A percentile compares a stretch with the other conserved stretches of the same genome.
phyloP scores from a whole-genome alignment of 2,329 filamentous ascomycete genomes.

The Tolypocladium inflatum region DNA sequence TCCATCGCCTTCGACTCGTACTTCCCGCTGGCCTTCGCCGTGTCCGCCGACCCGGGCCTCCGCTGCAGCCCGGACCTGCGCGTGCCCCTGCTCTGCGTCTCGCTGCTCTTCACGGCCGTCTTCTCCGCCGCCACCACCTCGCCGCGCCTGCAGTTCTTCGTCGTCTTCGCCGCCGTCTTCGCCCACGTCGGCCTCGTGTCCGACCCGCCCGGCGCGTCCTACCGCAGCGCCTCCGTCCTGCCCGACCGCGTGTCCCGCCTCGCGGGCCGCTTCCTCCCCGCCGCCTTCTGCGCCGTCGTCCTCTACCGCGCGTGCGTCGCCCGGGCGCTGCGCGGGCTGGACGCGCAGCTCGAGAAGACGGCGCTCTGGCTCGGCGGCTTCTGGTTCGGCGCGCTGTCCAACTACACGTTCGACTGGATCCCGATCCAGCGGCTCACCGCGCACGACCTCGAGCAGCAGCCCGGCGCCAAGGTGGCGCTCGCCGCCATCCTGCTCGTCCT shows the following conservation, averaged over 20 bases:
- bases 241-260: not conserved
- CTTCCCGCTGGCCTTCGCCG: slow-evolving; percentile 81
- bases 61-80: slow-evolving; percentile 67
- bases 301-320: slow-evolving; percentile 74
- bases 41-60: slow-evolving; percentile 46
- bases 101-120: slow-evolving; percentile 66
- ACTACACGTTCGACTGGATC: slow-evolving; percentile 91
- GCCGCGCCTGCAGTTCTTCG: slow-evolving; percentile 74
- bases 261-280: slow-evolving; percentile 74
- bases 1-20: slow-evolving; percentile 77
- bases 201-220: slow-evolving; percentile 69
- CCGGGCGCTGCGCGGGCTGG: slow-evolving; percentile 60
- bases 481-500: slow-evolving; percentile 67
- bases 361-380: slow-evolving; percentile 81
- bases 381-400: slow-evolving; percentile 90
- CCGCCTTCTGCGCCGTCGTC: slow-evolving; percentile 77
- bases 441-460: slow-evolving; percentile 81
- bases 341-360: slow-evolving; percentile 81
- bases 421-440: slow-evolving; percentile 83
- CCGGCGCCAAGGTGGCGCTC: slow-evolving; percentile 76
- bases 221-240: slow-evolving; percentile 52
- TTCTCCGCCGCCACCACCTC: slow-evolving; percentile 76
- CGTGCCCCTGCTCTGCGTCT: slow-evolving; percentile 80
- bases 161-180: slow-evolving; percentile 72
- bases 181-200: slow-evolving; percentile 88